Conservation (phyloP, 305 asterid species). For the Fraxinus velutina region DNA sequence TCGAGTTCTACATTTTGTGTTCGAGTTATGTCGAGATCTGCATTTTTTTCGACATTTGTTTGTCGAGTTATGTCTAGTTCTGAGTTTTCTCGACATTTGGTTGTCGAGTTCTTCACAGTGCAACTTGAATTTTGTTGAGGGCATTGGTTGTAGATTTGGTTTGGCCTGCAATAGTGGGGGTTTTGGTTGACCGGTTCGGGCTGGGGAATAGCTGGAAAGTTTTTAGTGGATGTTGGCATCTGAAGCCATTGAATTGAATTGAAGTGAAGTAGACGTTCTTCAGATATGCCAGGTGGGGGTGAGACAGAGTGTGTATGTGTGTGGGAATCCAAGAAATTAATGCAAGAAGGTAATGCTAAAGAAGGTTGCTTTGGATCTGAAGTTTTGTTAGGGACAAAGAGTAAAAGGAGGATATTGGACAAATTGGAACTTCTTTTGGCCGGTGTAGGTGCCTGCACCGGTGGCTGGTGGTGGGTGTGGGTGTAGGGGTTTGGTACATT, state of each 20-base stretch:
- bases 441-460: not conserved
- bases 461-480: not conserved
- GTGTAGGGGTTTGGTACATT: not conserved
- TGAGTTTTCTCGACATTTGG: not conserved
- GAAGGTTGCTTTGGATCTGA: constrained; percentile 25
- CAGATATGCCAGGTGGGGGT: not conserved
- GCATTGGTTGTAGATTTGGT: not conserved
- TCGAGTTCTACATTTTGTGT: not conserved
- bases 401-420: not conserved
- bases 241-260: constrained; percentile 44
- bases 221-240: constrained; percentile 27
- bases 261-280: not conserved
- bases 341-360: not conserved
- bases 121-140: not conserved
- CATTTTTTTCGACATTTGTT: not conserved
- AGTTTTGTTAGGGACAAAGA: constrained; percentile 17
- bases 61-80: not conserved
- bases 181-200: constrained; percentile 12
- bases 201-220: constrained; percentile 26
- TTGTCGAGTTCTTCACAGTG: not conserved
- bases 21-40: not conserved
- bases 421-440: not conserved
- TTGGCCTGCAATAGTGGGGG: constrained; percentile 6
- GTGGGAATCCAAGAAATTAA: constrained; percentile 30
- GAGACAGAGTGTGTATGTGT: constrained; percentile 4